A percentile compares a stretch with the other conserved stretches of the same genome.
These are phyloP conservation scores for Phytophthora quininea DNA, from an alignment of 352 stramenopile species.

Conservation along the genomic window DNA sequence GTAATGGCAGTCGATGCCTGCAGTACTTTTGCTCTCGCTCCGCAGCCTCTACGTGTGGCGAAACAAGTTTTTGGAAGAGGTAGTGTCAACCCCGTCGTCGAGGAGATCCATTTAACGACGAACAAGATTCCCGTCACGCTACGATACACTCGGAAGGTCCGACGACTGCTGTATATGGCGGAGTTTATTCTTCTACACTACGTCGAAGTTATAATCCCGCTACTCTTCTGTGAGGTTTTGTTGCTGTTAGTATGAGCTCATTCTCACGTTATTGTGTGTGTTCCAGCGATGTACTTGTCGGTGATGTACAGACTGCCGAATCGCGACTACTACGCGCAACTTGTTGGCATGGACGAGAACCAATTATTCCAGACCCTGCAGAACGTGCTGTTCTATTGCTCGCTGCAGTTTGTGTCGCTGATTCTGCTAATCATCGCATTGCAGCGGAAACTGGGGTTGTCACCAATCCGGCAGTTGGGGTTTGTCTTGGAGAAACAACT, in stretches of 20 bases:
- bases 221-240: background rate
- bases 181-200: no score
- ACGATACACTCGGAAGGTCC: no score
- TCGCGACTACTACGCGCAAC: slow-evolving; percentile 30
- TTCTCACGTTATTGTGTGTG: background rate
- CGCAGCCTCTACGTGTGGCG: background rate
- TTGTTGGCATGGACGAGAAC: slow-evolving; percentile 9
- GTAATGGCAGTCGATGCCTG: background rate
- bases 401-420: slow-evolving; percentile 39
- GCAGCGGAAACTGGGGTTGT: slow-evolving; percentile 24
- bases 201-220: no score
- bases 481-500: slow-evolving; percentile 40
- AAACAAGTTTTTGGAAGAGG: background rate
- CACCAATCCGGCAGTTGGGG: slow-evolving; percentile 29
- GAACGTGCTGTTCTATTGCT: slow-evolving; percentile 27
- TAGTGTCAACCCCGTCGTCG: background rate
- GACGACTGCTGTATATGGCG: no score
- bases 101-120: background rate
- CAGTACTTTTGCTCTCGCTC: background rate
- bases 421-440: slow-evolving; percentile 23
- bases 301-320: slow-evolving; percentile 31
- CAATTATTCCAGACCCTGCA: slow-evolving; percentile 19
- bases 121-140: no score
- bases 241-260: background rate
- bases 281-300: slow-evolving; percentile 26